phyloP scores from a whole-genome alignment of 176 grass and related monocot genomes.

The Guadua angustifolia region DNA sequence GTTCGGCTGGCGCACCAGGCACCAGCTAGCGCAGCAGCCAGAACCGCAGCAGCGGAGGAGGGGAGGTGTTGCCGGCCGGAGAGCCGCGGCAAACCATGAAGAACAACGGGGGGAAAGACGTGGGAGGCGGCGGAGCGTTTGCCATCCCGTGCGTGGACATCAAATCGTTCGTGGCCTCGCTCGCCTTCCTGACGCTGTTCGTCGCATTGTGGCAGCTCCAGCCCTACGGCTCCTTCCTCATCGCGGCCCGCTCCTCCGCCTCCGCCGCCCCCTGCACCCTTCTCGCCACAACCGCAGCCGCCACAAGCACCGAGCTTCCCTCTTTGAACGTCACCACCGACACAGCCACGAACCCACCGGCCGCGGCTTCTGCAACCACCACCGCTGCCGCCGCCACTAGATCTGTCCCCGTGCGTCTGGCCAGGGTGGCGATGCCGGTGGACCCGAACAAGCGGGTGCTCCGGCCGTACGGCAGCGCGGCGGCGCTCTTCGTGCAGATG shows the following conservation, averaged over 20 bases:
- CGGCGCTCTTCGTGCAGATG: constrained; percentile 85
- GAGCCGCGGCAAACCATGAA: constrained; percentile 47
- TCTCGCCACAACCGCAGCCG: constrained; percentile 1
- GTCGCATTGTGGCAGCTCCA: constrained; percentile 86
- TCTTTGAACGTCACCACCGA: not conserved
- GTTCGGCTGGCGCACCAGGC: not conserved
- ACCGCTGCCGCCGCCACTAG: not conserved
- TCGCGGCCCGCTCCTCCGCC: constrained; percentile 44
- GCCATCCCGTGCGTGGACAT: constrained; percentile 72
- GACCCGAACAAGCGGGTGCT: constrained; percentile 73
- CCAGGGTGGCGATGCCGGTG: not conserved
- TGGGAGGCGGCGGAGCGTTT: constrained; percentile 41
- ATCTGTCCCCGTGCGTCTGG: not conserved
- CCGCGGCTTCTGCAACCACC: not conserved
- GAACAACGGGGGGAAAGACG: constrained; percentile 55
- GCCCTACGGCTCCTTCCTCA: constrained; percentile 68
- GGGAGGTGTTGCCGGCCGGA: not conserved
- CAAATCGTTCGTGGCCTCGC: constrained; percentile 67
- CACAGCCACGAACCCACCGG: not conserved
- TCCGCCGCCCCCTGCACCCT: constrained; percentile 33
- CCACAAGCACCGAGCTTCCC: not conserved
- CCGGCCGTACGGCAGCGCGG: constrained; percentile 71
- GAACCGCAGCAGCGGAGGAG: not conserved
- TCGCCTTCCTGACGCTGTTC: constrained; percentile 73
- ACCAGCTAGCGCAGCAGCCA: not conserved